Conservation (phyloP, 176 grass and related monocot species). For the Bromus sterilis region DNA sequence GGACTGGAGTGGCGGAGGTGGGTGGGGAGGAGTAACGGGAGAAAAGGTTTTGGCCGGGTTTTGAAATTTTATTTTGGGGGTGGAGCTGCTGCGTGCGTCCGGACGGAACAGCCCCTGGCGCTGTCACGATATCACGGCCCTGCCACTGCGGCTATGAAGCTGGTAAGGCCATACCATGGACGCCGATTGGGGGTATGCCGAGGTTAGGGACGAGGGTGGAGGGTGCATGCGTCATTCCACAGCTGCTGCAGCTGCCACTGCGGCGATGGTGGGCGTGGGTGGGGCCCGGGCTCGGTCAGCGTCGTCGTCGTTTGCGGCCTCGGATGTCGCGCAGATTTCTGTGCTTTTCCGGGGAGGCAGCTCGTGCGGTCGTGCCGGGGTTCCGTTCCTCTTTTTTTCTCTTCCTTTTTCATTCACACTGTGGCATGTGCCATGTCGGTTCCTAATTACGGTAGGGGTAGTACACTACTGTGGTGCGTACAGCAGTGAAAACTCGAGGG, state of each 20-base stretch:
- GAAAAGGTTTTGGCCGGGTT: background rate
- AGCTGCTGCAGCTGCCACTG: too few relatives aligned
- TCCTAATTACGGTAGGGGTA: too few relatives aligned
- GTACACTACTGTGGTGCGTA: too few relatives aligned
- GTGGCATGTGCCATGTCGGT: too few relatives aligned
- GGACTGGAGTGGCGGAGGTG: background rate
- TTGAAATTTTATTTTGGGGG: background rate
- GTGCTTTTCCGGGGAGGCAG: background rate
- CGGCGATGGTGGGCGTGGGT: background rate
- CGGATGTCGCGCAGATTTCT: background rate
- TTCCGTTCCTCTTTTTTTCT: too few relatives aligned
- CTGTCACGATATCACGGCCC: accelerated
- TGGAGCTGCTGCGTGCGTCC: too few relatives aligned
- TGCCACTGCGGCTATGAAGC: background rate
- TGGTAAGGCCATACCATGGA: too few relatives aligned
- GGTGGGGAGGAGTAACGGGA: background rate
- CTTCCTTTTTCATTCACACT: too few relatives aligned
- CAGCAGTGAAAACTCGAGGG: too few relatives aligned
- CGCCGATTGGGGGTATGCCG: too few relatives aligned
- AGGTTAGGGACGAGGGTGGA: too few relatives aligned
- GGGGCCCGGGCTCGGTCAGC: accelerated
- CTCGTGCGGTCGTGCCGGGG: background rate
- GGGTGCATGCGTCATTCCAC: background rate
- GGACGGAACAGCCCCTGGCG: background rate
- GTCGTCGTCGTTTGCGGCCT: background rate